A percentile compares a stretch with the other conserved stretches of the same genome.
Conservation (phyloP, 2,329 filamentous ascomycete genomes). For the Fusarium nanum region DNA sequence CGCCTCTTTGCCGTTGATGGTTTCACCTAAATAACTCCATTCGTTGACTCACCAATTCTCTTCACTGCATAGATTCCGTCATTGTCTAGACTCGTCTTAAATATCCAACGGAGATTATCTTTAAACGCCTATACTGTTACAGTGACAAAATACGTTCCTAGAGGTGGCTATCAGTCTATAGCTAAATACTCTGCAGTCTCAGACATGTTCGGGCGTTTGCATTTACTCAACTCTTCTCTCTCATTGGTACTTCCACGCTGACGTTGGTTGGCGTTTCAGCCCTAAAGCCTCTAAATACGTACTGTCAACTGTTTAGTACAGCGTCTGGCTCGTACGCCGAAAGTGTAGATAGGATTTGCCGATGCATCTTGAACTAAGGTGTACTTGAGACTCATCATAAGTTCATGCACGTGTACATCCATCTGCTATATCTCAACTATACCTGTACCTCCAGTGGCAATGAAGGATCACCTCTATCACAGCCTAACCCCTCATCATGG, state of each 20-base stretch:
- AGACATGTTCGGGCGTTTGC: neutral
- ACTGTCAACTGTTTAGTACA: neutral
- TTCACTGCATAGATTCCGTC: neutral
- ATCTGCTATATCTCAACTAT: neutral
- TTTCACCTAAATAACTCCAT: constrained; percentile 22
- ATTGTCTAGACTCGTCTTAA: neutral
- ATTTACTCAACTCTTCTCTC: neutral
- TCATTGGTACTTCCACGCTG: neutral
- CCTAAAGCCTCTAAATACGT: neutral
- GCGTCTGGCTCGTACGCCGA: neutral
- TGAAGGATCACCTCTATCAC: neutral
- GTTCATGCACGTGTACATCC: neutral
- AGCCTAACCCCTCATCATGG: neutral
- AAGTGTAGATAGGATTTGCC: neutral
- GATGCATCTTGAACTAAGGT: neutral
- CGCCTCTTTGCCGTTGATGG: constrained; percentile 30
- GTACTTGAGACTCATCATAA: neutral
- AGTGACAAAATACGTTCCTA: neutral
- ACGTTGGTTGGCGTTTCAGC: constrained; percentile 7
- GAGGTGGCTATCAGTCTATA: neutral
- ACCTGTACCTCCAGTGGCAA: neutral
- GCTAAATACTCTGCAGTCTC: neutral
- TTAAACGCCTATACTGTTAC: neutral
- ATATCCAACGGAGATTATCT: neutral
- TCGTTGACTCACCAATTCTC: neutral